Conservation (phyloP, 768 basidiomycete species). For the Clitopilus passeckerianus region DNA sequence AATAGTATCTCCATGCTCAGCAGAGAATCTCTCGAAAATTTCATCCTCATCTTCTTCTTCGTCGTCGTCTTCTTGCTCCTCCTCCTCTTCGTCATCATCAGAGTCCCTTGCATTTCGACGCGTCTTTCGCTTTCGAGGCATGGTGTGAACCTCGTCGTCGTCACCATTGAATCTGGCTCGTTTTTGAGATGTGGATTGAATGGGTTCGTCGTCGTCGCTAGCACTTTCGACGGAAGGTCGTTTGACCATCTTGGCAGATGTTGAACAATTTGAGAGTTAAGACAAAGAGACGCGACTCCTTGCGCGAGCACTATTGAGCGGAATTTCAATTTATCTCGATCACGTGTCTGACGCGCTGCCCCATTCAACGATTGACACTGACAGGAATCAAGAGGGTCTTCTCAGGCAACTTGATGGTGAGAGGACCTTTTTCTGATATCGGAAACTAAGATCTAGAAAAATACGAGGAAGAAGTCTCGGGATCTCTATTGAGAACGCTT, state of each 20-base stretch:
- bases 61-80: slow-evolving; percentile 16
- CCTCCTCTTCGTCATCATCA: slow-evolving; percentile 21
- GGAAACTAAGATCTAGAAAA: no score
- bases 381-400: no score
- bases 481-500: no score
- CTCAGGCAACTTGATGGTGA: no score
- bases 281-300: not conserved
- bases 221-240: slow-evolving; percentile 40
- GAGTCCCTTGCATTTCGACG: slow-evolving; percentile 13
- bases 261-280: not conserved
- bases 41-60: slow-evolving; percentile 40
- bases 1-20: slow-evolving; percentile 51
- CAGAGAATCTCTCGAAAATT: slow-evolving; percentile 65
- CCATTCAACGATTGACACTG: not conserved
- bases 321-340: not conserved
- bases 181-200: slow-evolving; percentile 21
- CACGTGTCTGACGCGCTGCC: not conserved
- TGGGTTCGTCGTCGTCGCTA: slow-evolving; percentile 37
- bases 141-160: slow-evolving; percentile 10
- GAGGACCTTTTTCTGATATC: no score
- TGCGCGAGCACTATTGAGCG: not conserved
- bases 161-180: slow-evolving; percentile 25
- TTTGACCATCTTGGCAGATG: slow-evolving; percentile 42
- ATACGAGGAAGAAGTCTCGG: no score
- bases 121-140: slow-evolving; percentile 23